Conservation (phyloP, 2,329 filamentous ascomycete genomes). For the Eurotiales sp. region DNA sequence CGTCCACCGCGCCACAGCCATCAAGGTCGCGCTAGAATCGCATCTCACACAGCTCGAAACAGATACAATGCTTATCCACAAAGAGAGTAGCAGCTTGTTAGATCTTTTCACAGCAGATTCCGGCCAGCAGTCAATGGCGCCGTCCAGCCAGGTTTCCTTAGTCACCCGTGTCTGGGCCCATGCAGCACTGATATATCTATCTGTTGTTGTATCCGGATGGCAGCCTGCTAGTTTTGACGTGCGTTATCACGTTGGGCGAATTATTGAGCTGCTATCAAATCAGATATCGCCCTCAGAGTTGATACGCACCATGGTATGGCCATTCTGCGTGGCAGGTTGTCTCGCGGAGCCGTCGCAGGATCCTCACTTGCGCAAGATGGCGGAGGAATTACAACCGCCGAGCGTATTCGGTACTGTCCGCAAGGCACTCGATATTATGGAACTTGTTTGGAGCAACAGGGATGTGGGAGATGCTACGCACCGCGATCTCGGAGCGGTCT, state of each 20-base stretch:
- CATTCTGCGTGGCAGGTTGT: slow-evolving; percentile 30
- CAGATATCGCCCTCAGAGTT: slow-evolving; percentile 18
- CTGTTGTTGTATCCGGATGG: slow-evolving; percentile 9
- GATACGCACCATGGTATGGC: slow-evolving; percentile 29
- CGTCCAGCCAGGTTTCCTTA: not conserved
- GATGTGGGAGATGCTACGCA: not conserved
- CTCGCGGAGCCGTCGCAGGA: slow-evolving; percentile 18
- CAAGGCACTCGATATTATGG: slow-evolving; percentile 34
- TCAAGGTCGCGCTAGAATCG: slow-evolving; percentile 1
- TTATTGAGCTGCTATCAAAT: slow-evolving; percentile 1
- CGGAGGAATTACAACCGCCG: slow-evolving; percentile 18
- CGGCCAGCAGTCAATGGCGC: not conserved
- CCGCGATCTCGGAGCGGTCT: slow-evolving; percentile 5
- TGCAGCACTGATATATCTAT: slow-evolving; percentile 6
- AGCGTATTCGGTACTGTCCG: slow-evolving; percentile 24
- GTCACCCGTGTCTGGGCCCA: slow-evolving; percentile 11
- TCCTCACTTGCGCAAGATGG: slow-evolving; percentile 22
- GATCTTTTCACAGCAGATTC: slow-evolving; percentile 1
- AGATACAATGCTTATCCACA: not conserved
- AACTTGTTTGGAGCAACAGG: slow-evolving; percentile 29
- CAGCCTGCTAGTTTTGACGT: slow-evolving; percentile 5
- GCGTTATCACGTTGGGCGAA: not conserved
- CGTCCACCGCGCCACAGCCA: slow-evolving; percentile 7
- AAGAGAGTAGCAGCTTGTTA: not conserved
- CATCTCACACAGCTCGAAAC: slow-evolving; percentile 3